Conservation (phyloP, 2,329 filamentous ascomycete genomes). For the Fusarium pilosicola region DNA sequence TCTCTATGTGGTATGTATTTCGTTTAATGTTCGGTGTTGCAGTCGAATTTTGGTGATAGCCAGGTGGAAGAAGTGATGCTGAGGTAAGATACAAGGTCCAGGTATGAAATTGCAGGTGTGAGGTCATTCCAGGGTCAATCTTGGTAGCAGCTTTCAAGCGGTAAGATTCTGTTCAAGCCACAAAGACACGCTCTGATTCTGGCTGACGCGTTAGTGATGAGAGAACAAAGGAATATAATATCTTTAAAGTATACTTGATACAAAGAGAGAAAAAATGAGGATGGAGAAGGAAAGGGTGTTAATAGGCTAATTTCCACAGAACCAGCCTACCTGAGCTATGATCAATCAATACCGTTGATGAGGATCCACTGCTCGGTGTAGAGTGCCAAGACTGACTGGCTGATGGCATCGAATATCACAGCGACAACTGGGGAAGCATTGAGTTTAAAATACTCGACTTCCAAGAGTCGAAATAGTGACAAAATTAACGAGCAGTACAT, state of each 20-base stretch:
- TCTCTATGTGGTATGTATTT: background rate
- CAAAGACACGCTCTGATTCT: conserved; percentile 1
- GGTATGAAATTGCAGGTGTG: conserved; percentile 11
- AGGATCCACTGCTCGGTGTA: conserved; percentile 26
- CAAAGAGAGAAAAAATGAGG: background rate
- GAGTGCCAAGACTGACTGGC: conserved; percentile 19
- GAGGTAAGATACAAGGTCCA: conserved; percentile 6
- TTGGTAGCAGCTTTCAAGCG: conserved; percentile 12
- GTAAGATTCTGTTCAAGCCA: conserved; percentile 11
- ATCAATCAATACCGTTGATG: conserved; percentile 9
- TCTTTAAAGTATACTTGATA: background rate
- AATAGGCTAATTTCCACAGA: conserved; percentile 27
- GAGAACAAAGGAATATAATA: background rate
- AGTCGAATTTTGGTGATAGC: conserved; percentile 4
- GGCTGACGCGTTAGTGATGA: background rate
- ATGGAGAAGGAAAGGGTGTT: background rate
- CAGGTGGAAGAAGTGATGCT: background rate
- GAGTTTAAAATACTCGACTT: conserved; percentile 19
- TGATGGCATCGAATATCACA: background rate
- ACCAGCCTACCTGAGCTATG: conserved; percentile 23
- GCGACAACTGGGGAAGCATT: background rate
- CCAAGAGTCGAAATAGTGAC: background rate
- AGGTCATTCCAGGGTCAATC: conserved; percentile 32
- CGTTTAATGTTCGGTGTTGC: background rate
- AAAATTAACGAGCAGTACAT: background rate